Base-by-base conservation (phyloP, 1,284 basidiomycete species). In the Cryptococcus maquisensis region DNA sequence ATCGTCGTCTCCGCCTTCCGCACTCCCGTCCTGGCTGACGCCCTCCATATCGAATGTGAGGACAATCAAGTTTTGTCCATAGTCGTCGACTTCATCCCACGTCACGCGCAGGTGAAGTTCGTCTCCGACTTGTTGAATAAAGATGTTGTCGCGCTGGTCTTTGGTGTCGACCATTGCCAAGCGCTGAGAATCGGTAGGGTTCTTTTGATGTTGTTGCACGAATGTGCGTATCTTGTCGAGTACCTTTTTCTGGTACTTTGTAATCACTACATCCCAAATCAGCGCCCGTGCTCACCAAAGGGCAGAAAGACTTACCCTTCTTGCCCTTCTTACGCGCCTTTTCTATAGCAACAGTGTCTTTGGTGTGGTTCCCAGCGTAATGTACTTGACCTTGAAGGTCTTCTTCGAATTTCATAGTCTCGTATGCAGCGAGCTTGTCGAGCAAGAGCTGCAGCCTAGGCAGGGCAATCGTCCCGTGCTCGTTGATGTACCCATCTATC, bases 401-500 rank as follows among this genome's bases (percentile, higher is more conserved):
- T 75, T 86, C 86, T 79, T 95, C 86, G 61, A 96, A 98, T 7
- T 90, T 81, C 58, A 94, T 90, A 58, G 82, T 80, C 75, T 99
- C 96, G 81, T 90, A 91, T 9, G 83, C 77, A 10, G 83, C 83
- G 80, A 99, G 87, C 78, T 95, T 87, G 68, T 95, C 82, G 36
- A 99, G 79, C 43, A 98, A 82, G 16, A 91, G 78, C 75, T 97
- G 92, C 48, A 98, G 78, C 23, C 95, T 81, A 59, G 82, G 81
- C 57, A 86, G 84, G 60, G 88, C 85, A 68, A 99, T 91, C 3
- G 79, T 81, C 20, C 96, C 96, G 56, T 81, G 82, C 72, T 98
- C 91, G 68, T 98, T 98, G 54, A 98, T 79, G 73, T 98, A 98
- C 0, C 95, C 96, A 54, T 88, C 94, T 86, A 61, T 38, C 26